These are phyloP conservation scores for Triticum timopheevii DNA, from an alignment of 176 grass and related monocot species.

Conservation along the genomic window DNA sequence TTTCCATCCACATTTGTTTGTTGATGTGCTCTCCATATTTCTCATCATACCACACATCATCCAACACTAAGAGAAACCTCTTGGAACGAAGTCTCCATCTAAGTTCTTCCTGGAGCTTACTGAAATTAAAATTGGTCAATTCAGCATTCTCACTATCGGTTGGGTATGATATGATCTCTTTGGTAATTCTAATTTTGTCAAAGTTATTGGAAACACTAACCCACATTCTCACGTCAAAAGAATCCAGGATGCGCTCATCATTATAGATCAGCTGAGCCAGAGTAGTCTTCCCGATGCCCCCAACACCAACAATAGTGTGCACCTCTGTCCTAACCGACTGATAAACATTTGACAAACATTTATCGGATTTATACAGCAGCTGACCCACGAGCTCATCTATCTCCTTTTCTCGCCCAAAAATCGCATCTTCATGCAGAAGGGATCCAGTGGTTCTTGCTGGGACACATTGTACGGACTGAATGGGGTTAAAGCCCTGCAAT, in stretches of 20 bases:
- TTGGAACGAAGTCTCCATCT: background rate
- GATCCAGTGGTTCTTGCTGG: background rate
- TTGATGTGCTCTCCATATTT: slow-evolving; percentile 19
- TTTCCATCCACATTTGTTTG: background rate
- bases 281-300: slow-evolving; percentile 42
- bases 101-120: slow-evolving; percentile 19
- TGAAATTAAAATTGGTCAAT: slow-evolving; percentile 3
- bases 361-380: background rate
- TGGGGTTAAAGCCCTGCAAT: background rate
- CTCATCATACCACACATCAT: slow-evolving; percentile 45
- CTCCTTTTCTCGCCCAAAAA: slow-evolving; percentile 37
- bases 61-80: slow-evolving; percentile 33
- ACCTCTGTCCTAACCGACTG: background rate
- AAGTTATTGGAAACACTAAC: slow-evolving; percentile 36
- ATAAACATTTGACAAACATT: background rate
- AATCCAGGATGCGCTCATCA: background rate
- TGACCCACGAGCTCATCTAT: background rate
- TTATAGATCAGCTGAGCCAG: slow-evolving; percentile 35
- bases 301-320: slow-evolving; percentile 37
- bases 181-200: slow-evolving; percentile 1
- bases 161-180: slow-evolving; percentile 1
- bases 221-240: slow-evolving; percentile 37
- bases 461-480: background rate
- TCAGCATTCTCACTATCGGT: background rate
- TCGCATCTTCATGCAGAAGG: background rate